phyloP scores from a whole-genome alignment of 805 yeast species.

The Wickerhamiella kurtzmanii region DNA sequence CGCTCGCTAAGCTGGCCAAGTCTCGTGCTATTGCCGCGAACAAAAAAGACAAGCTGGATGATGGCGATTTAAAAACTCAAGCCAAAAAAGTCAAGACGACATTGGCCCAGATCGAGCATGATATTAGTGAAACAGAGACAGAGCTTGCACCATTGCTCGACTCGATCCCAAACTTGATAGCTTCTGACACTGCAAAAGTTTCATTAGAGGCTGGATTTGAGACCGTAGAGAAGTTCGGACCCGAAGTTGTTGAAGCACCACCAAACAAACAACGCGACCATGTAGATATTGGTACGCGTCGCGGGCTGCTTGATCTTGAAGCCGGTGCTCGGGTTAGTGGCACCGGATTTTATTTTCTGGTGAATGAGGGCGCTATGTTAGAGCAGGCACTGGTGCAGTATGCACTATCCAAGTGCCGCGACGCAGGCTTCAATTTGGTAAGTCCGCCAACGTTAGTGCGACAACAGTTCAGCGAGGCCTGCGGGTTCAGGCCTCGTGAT shows the following conservation, averaged over 20 bases:
- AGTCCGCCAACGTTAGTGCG: conserved; percentile 80
- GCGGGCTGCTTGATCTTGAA: conserved; percentile 55
- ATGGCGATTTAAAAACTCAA: conserved; percentile 9
- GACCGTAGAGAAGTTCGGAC: conserved; percentile 10
- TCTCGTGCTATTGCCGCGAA: conserved; percentile 6
- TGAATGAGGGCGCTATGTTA: conserved; percentile 72
- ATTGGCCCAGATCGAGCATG: conserved; percentile 12
- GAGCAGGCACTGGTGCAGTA: conserved; percentile 85
- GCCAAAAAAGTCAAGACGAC: conserved; percentile 14
- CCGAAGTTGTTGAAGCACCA: not conserved
- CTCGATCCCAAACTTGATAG: conserved; percentile 24
- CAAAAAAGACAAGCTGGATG: conserved; percentile 12
- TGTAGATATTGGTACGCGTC: conserved; percentile 50
- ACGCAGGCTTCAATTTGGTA: conserved; percentile 53
- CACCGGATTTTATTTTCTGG: conserved; percentile 49
- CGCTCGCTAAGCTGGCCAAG: conserved; percentile 10
- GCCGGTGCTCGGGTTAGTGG: conserved; percentile 69
- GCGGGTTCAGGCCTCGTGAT: conserved; percentile 93
- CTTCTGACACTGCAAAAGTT: conserved; percentile 12
- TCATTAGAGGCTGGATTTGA: conserved; percentile 12
- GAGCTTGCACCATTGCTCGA: conserved; percentile 17
- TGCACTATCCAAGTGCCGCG: conserved; percentile 53
- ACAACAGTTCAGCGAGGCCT: conserved; percentile 63
- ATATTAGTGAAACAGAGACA: conserved; percentile 6
- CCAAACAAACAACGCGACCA: conserved; percentile 36